Evolutionary conservation across 768 basidiomycete genomes (phyloP).

Genomic region (Boletus tylopilopsis): DNA sequence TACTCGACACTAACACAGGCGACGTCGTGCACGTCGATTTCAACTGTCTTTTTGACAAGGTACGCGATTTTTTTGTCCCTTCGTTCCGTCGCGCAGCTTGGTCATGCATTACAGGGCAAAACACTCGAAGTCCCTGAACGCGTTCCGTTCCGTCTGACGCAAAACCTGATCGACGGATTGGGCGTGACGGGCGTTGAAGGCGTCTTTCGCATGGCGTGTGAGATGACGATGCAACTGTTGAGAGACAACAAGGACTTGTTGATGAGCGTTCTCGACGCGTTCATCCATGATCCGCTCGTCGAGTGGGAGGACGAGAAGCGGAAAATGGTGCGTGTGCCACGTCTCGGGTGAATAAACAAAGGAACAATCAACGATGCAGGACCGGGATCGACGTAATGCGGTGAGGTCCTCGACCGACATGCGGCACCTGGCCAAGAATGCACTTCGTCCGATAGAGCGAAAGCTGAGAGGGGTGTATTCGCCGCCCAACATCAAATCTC

Average conservation of each 20-base stretch:
- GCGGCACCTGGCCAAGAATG: constrained; percentile 63
- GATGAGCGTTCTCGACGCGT: constrained; percentile 94
- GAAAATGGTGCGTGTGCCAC: constrained; percentile 44
- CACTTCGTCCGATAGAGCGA: constrained; percentile 76
- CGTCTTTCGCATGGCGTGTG: constrained; percentile 86
- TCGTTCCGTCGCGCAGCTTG: not conserved
- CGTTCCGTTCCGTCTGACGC: constrained; percentile 92
- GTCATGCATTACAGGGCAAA: constrained; percentile 53
- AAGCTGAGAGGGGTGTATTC: constrained; percentile 76
- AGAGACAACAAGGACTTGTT: constrained; percentile 89
- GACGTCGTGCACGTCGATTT: constrained; percentile 97
- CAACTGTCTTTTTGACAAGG: constrained; percentile 97
- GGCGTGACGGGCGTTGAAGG: constrained; percentile 95
- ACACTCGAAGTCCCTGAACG: constrained; percentile 83
- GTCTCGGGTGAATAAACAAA: not conserved
- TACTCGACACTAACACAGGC: constrained; percentile 83
- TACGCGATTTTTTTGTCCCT: constrained; percentile 18
- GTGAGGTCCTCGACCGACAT: constrained; percentile 54
- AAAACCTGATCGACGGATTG: constrained; percentile 87
- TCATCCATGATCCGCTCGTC: constrained; percentile 93
- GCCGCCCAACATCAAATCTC: constrained; percentile 42
- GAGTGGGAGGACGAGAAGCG: constrained; percentile 90
- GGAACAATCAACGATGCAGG: constrained; percentile 36
- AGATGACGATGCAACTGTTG: constrained; percentile 83
- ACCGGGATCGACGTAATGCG: constrained; percentile 44